phyloP scores from a whole-genome alignment of 306 rosid genomes.

The Dicorynia guianensis region DNA sequence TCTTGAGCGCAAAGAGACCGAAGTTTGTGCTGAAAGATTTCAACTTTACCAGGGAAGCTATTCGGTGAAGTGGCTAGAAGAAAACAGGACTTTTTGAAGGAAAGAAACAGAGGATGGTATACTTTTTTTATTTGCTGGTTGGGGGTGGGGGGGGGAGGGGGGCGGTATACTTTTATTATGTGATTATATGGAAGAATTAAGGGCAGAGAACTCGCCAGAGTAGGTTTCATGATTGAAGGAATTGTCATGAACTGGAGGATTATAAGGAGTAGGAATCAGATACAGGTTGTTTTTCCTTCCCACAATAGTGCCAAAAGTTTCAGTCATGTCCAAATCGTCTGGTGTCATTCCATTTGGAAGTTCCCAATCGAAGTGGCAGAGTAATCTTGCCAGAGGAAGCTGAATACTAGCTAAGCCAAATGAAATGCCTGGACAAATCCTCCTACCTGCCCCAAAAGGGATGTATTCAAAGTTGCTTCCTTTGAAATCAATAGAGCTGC shows the following conservation, averaged over 20 bases:
- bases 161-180: no score
- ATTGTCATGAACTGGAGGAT: not conserved
- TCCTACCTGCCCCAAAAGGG: slow-evolving; percentile 52
- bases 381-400: slow-evolving; percentile 39
- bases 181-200: no score
- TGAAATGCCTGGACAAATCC: slow-evolving; percentile 38
- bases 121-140: no score
- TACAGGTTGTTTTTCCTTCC: slow-evolving; percentile 35
- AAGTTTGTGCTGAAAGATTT: no score
- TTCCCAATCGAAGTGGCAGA: slow-evolving; percentile 46
- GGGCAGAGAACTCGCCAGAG: no score
- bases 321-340: slow-evolving; percentile 45
- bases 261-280: slow-evolving; percentile 33
- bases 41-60: no score
- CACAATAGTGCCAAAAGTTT: slow-evolving; percentile 30
- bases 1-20: no score
- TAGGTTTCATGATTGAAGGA: no score
- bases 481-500: slow-evolving; percentile 23
- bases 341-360: slow-evolving; percentile 42
- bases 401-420: slow-evolving; percentile 39
- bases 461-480: slow-evolving; percentile 34
- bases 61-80: no score
- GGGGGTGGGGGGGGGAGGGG: no score
- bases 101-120: no score
- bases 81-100: no score